phyloP scores from a whole-genome alignment of 192 early-diverging fungal genomes.

The Funneliformis mosseae region DNA sequence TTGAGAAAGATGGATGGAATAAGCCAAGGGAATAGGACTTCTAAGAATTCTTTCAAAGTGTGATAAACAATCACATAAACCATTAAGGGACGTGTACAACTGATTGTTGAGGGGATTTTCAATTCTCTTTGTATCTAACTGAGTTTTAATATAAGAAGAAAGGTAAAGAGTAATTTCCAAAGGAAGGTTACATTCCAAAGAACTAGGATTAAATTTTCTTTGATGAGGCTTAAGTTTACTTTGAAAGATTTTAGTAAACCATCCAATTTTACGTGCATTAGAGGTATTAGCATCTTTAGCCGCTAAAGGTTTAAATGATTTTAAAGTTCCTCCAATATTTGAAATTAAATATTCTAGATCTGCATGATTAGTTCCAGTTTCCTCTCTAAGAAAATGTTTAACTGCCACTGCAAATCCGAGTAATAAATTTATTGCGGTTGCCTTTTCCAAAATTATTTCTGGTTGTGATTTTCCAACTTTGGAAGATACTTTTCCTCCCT shows the following conservation, averaged over 20 bases:
- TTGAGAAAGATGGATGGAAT: slow-evolving; percentile 88
- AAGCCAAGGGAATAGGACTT: slow-evolving; percentile 88
- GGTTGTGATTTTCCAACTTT: too few relatives aligned
- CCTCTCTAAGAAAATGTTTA: slow-evolving; percentile 84
- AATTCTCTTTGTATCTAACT: slow-evolving; percentile 39
- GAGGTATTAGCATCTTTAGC: background rate
- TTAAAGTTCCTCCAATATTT: slow-evolving; percentile 49
- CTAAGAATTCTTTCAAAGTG: slow-evolving; percentile 81
- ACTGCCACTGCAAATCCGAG: slow-evolving; percentile 76
- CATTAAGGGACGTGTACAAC: slow-evolving; percentile 54
- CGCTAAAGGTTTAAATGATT: background rate
- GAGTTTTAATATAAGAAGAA: slow-evolving; percentile 53
- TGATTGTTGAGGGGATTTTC: slow-evolving; percentile 49
- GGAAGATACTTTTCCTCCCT: too few relatives aligned
- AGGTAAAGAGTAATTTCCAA: slow-evolving; percentile 64
- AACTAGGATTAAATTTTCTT: slow-evolving; percentile 29
- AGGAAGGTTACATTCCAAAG: slow-evolving; percentile 51
- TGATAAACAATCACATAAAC: slow-evolving; percentile 60
- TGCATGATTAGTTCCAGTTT: slow-evolving; percentile 64
- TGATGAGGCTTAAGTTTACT: slow-evolving; percentile 35
- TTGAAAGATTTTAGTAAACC: background rate
- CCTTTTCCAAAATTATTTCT: slow-evolving; percentile 66
- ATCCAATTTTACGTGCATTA: slow-evolving; percentile 4
- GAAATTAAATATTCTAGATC: slow-evolving; percentile 69
- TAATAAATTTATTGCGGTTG: slow-evolving; percentile 71